phyloP scores from a whole-genome alignment of 2,329 filamentous ascomycete species.

The Tothia fuscella region DNA sequence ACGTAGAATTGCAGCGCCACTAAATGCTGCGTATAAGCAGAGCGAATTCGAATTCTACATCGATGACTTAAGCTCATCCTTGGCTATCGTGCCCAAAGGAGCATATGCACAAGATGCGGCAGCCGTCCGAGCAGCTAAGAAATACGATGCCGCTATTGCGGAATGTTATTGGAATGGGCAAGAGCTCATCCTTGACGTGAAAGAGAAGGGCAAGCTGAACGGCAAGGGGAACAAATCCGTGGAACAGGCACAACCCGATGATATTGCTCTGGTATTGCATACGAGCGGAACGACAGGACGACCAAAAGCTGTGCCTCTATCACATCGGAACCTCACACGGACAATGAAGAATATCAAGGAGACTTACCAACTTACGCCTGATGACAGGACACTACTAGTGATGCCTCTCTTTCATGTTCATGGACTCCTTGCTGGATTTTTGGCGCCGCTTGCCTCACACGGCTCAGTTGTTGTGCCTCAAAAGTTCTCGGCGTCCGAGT shows the following conservation, averaged over 20 bases:
- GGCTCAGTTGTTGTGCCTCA: conserved; percentile 68
- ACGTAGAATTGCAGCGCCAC: conserved; percentile 57
- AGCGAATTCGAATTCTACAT: conserved; percentile 89
- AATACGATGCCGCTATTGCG: conserved; percentile 72
- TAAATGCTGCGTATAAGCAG: conserved; percentile 82
- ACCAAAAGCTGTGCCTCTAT: conserved; percentile 74
- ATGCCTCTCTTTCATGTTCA: conserved; percentile 91
- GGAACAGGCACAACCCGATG: conserved; percentile 54
- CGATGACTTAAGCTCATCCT: conserved; percentile 67
- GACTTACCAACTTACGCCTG: conserved; percentile 59
- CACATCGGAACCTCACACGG: conserved; percentile 62
- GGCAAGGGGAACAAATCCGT: conserved; percentile 37
- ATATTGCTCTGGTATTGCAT: conserved; percentile 71
- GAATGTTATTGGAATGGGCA: conserved; percentile 69
- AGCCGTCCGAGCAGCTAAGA: conserved; percentile 64
- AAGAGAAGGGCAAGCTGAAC: conserved; percentile 57
- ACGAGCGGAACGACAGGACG: conserved; percentile 76
- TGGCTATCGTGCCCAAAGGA: conserved; percentile 64
- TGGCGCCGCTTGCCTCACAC: conserved; percentile 63
- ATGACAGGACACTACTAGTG: conserved; percentile 72
- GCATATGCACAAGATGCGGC: conserved; percentile 54
- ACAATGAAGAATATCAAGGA: conserved; percentile 57
- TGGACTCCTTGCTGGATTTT: conserved; percentile 70
- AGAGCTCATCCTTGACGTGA: conserved; percentile 66
- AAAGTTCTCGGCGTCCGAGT: conserved; percentile 71